phyloP scores from a whole-genome alignment of 306 rosid genomes.

The Cicer arietinum region DNA sequence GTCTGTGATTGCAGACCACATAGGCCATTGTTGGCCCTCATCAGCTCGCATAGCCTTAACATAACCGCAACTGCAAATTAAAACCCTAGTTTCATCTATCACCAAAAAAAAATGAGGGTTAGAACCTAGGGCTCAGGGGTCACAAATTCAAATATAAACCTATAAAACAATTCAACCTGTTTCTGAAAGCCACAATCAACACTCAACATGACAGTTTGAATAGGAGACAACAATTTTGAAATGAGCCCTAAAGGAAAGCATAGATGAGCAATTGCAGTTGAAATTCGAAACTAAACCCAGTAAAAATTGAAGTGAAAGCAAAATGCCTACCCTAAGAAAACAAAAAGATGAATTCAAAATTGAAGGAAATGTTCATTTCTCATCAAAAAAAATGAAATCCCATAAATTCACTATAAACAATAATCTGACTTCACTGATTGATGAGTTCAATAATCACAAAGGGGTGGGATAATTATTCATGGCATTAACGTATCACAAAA shows the following conservation, averaged over 20 bases:
- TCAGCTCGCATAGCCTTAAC: neutral
- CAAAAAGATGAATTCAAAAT: constrained; percentile 2
- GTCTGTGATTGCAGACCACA: constrained; percentile 9
- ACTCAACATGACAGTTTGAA: constrained; percentile 22
- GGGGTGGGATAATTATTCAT: neutral
- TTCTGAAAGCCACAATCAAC: constrained; percentile 22
- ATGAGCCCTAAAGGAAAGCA: neutral
- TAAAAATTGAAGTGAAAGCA: constrained; percentile 16
- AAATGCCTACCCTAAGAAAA: neutral
- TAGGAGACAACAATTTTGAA: constrained; percentile 10
- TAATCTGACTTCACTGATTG: constrained; percentile 20
- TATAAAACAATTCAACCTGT: neutral
- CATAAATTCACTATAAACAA: constrained; percentile 25
- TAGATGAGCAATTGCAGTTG: constrained; percentile 7
- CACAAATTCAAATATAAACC: constrained; percentile 2
- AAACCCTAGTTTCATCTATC: constrained; percentile 16
- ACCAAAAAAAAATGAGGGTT: neutral
- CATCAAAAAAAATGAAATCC: neutral
- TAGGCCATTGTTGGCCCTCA: neutral
- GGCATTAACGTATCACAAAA: neutral
- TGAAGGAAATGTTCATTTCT: neutral
- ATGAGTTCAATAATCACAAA: constrained; percentile 3
- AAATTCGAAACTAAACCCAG: constrained; percentile 16
- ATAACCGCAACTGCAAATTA: neutral
- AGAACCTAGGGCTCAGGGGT: neutral